These are phyloP conservation scores for Malassezia yamatoensis DNA, from an alignment of 1,284 basidiomycete species.

Conservation along the genomic window DNA sequence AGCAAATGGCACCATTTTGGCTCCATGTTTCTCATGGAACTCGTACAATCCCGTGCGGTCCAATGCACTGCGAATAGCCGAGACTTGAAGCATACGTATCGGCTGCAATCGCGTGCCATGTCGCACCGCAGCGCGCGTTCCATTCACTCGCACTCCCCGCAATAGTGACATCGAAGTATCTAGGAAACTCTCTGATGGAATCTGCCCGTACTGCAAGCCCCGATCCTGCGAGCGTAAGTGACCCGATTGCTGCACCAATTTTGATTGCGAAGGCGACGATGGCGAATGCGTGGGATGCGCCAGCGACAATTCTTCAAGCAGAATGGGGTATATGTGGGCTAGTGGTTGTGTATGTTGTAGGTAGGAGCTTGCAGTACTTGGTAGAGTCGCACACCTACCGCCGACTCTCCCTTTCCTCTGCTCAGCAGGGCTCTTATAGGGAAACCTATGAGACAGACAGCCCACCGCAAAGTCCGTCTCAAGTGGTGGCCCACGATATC, in stretches of 20 bases:
- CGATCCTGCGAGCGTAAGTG: not conserved
- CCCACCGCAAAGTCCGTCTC: not conserved
- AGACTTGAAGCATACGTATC: not conserved
- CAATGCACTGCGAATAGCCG: not conserved
- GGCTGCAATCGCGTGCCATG: not conserved
- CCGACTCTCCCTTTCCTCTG: not conserved
- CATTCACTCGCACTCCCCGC: too few relatives aligned
- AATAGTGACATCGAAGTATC: too few relatives aligned
- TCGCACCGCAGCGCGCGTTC: too few relatives aligned
- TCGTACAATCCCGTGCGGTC: conserved; percentile 68
- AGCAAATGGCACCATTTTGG: conserved; percentile 93
- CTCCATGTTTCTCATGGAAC: conserved; percentile 73
- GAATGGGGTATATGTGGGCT: not conserved
- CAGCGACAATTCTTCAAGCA: not conserved
- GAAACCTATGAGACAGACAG: not conserved
- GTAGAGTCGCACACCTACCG: not conserved
- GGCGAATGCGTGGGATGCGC: conserved; percentile 1
- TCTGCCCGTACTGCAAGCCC: too few relatives aligned
- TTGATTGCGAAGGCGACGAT: not conserved
- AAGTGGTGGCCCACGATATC: not conserved
- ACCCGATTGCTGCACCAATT: too few relatives aligned
- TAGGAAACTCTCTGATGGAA: too few relatives aligned
- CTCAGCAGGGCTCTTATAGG: not conserved
- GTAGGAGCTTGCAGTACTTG: not conserved
- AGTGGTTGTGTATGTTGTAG: not conserved